Percentiles rank a stretch among this genome's conserved stretches.
phyloP scores from a whole-genome alignment of 306 rosid genomes.

The Sphenostylis stenocarpa region DNA sequence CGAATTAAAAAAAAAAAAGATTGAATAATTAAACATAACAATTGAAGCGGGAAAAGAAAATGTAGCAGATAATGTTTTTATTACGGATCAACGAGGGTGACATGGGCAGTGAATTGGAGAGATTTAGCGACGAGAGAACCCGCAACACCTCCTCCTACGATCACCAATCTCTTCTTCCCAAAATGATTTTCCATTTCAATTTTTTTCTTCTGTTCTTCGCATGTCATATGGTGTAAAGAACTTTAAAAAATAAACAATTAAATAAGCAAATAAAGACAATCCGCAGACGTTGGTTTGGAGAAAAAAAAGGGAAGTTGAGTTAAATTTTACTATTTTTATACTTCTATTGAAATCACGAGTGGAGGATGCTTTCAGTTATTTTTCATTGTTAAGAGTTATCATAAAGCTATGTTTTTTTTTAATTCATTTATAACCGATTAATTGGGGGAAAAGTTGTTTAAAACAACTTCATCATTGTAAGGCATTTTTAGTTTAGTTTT shows the following conservation, averaged over 20 bases:
- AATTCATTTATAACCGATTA: too few relatives aligned
- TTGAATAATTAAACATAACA: not conserved
- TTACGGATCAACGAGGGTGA: constrained; percentile 76
- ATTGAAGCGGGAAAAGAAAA: not conserved
- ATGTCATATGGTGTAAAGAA: not conserved
- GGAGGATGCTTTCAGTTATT: not conserved
- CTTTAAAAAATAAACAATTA: not conserved
- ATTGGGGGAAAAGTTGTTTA: not conserved
- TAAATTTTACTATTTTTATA: not conserved
- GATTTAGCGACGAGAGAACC: constrained; percentile 68
- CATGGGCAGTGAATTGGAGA: constrained; percentile 56
- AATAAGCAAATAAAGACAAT: not conserved
- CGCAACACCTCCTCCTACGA: constrained; percentile 77
- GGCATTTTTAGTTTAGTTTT: not conserved
- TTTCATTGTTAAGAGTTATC: too few relatives aligned
- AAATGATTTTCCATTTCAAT: constrained; percentile 25
- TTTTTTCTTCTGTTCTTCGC: not conserved
- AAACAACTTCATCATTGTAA: not conserved
- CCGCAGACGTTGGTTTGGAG: not conserved
- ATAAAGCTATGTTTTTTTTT: too few relatives aligned
- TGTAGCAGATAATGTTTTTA: not conserved
- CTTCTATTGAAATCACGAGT: not conserved
- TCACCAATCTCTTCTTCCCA: constrained; percentile 47
- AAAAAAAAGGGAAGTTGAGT: not conserved
- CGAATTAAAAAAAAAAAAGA: not conserved